These are phyloP conservation scores for Artemisia tridentata DNA, from an alignment of 129 eudicot species.

Conservation along the genomic window DNA sequence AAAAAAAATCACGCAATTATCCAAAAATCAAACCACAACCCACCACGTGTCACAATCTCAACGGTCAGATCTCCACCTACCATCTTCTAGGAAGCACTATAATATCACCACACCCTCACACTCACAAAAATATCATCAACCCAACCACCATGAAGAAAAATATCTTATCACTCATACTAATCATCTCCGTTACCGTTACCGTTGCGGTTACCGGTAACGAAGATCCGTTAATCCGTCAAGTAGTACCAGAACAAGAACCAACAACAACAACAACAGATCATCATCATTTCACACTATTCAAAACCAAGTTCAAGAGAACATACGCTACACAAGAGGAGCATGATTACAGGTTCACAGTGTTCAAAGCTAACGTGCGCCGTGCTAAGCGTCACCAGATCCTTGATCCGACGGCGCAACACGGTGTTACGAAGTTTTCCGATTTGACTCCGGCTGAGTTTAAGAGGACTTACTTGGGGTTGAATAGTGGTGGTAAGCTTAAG, in stretches of 20 bases:
- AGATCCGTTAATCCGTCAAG: conserved; percentile 73
- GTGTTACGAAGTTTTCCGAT: conserved; percentile 86
- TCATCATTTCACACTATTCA: conserved; percentile 76
- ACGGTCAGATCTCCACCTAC: conserved; percentile 22
- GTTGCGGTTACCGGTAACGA: conserved; percentile 7
- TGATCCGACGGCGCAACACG: conserved; percentile 81
- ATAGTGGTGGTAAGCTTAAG: conserved; percentile 23
- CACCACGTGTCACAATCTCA: conserved; percentile 7
- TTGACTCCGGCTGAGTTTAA: conserved; percentile 75
- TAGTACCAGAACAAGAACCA: conserved; percentile 38
- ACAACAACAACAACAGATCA: conserved; percentile 36
- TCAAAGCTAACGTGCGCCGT: conserved; percentile 79
- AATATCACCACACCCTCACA: conserved; percentile 2
- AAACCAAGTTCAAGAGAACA: conserved; percentile 49
- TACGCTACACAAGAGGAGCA: conserved; percentile 75
- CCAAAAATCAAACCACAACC: neutral
- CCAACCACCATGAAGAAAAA: neutral
- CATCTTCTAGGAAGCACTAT: conserved; percentile 29
- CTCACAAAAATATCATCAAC: conserved; percentile 9
- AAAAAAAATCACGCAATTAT: conserved; percentile 12
- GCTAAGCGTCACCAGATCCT: conserved; percentile 81
- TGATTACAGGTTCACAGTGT: conserved; percentile 53
- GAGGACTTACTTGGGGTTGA: conserved; percentile 55
- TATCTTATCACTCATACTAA: conserved; percentile 26
- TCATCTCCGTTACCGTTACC: conserved; percentile 25